Conservation (phyloP, 164 flowering plant genomes). For the Echeveria elegans region DNA sequence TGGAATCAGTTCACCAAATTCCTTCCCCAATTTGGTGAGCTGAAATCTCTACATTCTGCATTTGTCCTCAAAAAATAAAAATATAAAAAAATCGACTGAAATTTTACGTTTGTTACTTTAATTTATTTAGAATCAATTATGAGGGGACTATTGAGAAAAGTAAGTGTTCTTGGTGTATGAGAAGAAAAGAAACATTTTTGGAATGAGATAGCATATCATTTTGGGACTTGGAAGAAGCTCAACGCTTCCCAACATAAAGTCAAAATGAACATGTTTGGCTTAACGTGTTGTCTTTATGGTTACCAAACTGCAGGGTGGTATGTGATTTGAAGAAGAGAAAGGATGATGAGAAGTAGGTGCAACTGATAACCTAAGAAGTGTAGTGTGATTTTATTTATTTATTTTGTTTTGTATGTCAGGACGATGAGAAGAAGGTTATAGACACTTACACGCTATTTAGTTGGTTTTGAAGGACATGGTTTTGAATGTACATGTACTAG, state of each 20-base stretch:
- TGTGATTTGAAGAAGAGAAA: not conserved
- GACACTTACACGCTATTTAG: not conserved
- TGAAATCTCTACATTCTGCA: conserved; percentile 22
- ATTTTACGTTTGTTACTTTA: no score
- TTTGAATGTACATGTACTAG: not conserved
- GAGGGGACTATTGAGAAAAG: no score
- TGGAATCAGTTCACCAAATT: conserved; percentile 18
- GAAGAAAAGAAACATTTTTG: not conserved
- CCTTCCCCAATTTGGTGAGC: conserved; percentile 74
- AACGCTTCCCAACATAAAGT: not conserved
- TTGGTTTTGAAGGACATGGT: conserved; percentile 6
- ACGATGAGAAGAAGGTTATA: not conserved
- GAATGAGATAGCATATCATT: not conserved
- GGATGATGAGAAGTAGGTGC: conserved; percentile 1
- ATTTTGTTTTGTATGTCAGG: not conserved
- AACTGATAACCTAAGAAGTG: conserved; percentile 4
- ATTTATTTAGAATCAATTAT: no score
- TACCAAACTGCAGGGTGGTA: not conserved
- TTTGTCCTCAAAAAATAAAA: not conserved
- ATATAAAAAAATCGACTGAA: no score
- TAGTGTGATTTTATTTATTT: not conserved
- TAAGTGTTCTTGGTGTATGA: no score
- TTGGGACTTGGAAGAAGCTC: not conserved
- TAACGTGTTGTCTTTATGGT: not conserved
- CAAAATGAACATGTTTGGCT: not conserved